These are phyloP conservation scores for Amylostereum chailletii DNA, from an alignment of 1,284 basidiomycete species.

Conservation along the genomic window DNA sequence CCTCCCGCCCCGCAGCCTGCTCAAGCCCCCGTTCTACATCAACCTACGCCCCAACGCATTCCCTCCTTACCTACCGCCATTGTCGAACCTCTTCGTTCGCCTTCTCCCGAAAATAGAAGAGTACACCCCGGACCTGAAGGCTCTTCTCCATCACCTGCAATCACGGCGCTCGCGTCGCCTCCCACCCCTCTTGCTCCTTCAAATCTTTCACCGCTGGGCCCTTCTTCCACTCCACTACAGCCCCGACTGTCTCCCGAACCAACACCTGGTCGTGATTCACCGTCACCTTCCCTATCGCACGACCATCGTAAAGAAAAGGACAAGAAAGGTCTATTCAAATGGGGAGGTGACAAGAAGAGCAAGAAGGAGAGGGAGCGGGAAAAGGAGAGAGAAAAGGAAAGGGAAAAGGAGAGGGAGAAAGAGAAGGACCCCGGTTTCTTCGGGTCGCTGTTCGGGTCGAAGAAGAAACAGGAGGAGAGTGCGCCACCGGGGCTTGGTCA, in stretches of 20 bases:
- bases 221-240: conserved; percentile 10
- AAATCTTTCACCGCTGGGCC: conserved; percentile 14
- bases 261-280: conserved; percentile 12
- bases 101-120: conserved; percentile 26
- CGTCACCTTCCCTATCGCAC: conserved; percentile 21
- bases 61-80: conserved; percentile 23
- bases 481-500: conserved; percentile 38
- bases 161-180: conserved; percentile 32
- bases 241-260: conserved; percentile 14
- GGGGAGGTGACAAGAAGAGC: conserved; percentile 53
- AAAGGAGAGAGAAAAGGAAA: conserved; percentile 38
- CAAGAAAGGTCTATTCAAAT: conserved; percentile 72
- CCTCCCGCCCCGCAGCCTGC: conserved; percentile 11
- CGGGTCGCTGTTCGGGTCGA: conserved; percentile 80
- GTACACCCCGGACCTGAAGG: conserved; percentile 14
- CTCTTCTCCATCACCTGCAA: conserved; percentile 28
- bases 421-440: conserved; percentile 78
- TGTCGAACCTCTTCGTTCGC: conserved; percentile 34
- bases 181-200: conserved; percentile 14
- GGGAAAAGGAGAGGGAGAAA: conserved; percentile 58
- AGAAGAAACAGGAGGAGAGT: conserved; percentile 67
- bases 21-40: conserved; percentile 42
- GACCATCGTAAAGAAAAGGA: conserved; percentile 64
- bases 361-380: conserved; percentile 33
- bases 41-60: conserved; percentile 39